Percentiles rank a stretch among this genome's conserved stretches.
These are phyloP conservation scores for Rhynchosporium graminicola DNA, from an alignment of 2,329 filamentous ascomycete genomes.

Conservation along the genomic window DNA sequence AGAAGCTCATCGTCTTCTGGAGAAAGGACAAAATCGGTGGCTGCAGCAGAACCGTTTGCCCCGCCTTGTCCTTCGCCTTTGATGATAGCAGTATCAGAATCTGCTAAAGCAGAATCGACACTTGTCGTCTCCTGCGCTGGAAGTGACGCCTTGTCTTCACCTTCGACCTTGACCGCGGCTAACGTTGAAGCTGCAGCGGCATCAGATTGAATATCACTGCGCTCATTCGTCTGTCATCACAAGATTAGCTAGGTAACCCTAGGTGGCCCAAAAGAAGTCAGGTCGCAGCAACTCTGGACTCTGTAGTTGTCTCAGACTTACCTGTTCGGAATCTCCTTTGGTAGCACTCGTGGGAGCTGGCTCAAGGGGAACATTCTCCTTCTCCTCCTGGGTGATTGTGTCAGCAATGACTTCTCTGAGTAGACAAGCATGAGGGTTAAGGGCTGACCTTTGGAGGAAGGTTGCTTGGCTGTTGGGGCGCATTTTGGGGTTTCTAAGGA, in stretches of 20 bases:
- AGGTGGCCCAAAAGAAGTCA: neutral
- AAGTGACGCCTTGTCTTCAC: neutral
- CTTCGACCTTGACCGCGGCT: neutral
- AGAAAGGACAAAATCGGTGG: conserved; percentile 39
- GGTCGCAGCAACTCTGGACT: neutral
- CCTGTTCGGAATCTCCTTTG: neutral
- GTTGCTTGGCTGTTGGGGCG: neutral
- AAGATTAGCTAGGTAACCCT: neutral
- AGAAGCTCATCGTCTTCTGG: conserved; percentile 49
- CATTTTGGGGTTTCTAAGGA: neutral
- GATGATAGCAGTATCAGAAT: neutral
- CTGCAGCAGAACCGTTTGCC: neutral
- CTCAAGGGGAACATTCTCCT: conserved; percentile 2
- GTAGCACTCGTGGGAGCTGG: neutral
- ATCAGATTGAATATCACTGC: neutral
- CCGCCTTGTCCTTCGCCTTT: neutral
- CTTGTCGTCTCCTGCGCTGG: neutral
- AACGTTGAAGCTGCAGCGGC: neutral
- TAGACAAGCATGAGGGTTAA: neutral
- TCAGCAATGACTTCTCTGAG: neutral
- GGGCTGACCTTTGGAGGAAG: neutral
- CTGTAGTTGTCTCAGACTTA: neutral
- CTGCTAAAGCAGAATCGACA: neutral
- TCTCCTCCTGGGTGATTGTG: neutral
- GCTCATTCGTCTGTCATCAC: neutral